Evolutionary conservation across 768 basidiomycete species (phyloP), one percentile per base, ranked within the genome.

Genomic region (Rhodocollybia butyracea): DNA sequence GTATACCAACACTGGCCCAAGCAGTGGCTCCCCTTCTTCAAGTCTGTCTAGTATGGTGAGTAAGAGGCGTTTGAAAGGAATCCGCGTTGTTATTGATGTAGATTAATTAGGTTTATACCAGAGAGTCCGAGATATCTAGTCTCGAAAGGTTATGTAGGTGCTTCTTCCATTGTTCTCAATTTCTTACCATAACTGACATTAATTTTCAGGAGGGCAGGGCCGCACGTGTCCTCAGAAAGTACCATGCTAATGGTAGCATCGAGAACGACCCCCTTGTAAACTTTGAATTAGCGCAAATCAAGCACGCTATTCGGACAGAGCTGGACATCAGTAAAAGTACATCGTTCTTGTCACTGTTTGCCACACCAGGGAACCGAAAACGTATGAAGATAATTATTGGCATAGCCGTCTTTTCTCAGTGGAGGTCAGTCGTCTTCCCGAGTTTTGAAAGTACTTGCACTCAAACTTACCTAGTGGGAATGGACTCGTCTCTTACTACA

Each of bases 401-500:
- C 1, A 78, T 90, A 42, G 85, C 83, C 5, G 63, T 87, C 22
- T 89, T 87, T 67, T 85, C 85, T 0, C 89, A 91, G 58, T 90
- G 87, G 89, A 84, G 82, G 81, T 83, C 51, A 40, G 73, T 51
- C 2, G 24, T 38, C 27, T 29, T 40, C 24, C 21, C 26, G 8
- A 12, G 26, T n/a, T n/a, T 51, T 11, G 24, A 54, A 21, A 53
- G 26, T 22, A 29, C 27, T 24, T 39, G 29, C 12, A 56, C 46
- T 42, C 59, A 30, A 43, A 1, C 11, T 31, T 39, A 12, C 27
- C 31, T 54, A 83, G 84, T 48, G 85, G 85, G 1, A 88, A 87
- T 51, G 87, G 86, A 15, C 70, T 89, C 30, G 81, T 88, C 1
- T 85, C 85, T 1, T 88, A 86, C 67, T 91, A 90, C 64, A 86